A percentile compares a stretch with the other conserved stretches of the same genome.
Evolutionary conservation across 345 rosid genomes (phyloP).

Genomic region (Mercurialis annua): DNA sequence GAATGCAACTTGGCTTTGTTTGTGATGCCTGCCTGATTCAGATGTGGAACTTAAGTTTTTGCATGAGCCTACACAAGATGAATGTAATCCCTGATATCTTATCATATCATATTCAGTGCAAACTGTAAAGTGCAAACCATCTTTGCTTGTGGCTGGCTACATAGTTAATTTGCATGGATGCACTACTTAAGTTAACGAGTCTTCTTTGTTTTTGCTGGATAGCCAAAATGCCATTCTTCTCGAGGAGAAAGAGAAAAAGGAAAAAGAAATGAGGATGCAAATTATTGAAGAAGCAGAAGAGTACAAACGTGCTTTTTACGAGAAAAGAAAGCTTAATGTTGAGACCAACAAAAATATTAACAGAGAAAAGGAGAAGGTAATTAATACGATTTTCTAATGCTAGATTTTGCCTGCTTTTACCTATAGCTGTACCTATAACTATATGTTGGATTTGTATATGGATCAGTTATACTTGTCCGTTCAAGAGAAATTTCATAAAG

Average conservation of each 20-base stretch:
- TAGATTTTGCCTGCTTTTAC: neutral
- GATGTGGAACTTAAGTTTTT: neutral
- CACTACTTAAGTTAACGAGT: neutral
- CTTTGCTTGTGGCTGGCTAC: neutral
- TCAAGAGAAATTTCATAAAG: constrained; percentile 36
- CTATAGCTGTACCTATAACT: neutral
- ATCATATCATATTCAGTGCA: neutral
- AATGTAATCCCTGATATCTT: neutral
- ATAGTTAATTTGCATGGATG: neutral
- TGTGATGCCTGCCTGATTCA: neutral
- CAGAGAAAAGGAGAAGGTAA: constrained; percentile 35
- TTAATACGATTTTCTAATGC: neutral
- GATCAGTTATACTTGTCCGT: constrained; percentile 24
- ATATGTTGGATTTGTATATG: neutral
- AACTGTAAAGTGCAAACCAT: too few relatives aligned
- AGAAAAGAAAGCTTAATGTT: constrained; percentile 29
- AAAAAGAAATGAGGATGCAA: constrained; percentile 36
- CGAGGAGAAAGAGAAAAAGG: constrained; percentile 35
- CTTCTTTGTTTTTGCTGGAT: neutral
- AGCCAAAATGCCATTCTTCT: constrained; percentile 32
- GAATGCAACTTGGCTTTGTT: neutral
- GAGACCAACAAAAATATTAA: constrained; percentile 29
- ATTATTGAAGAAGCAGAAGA: constrained; percentile 30
- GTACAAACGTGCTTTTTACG: constrained; percentile 30
- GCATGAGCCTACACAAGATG: neutral